These are phyloP conservation scores for Ganoderma multipileum DNA, from an alignment of 1,284 basidiomycete species.

Conservation along the genomic window DNA sequence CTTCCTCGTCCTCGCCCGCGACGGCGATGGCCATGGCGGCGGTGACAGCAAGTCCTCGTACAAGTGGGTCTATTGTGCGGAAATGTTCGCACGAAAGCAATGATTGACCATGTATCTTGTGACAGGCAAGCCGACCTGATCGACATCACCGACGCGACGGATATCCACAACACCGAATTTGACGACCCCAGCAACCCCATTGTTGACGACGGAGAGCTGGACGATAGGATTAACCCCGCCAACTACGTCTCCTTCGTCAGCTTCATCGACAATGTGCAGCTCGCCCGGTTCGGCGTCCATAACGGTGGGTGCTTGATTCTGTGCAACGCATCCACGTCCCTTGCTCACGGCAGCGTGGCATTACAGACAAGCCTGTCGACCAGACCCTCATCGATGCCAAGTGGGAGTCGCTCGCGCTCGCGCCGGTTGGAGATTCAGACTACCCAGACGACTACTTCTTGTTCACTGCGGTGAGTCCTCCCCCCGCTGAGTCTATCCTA, in stretches of 20 bases:
- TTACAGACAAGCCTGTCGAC: constrained; percentile 47
- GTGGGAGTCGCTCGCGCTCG: constrained; percentile 73
- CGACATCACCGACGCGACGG: constrained; percentile 63
- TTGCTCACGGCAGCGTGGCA: background rate
- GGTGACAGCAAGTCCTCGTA: constrained; percentile 57
- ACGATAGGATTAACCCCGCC: constrained; percentile 57
- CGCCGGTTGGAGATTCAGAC: constrained; percentile 54
- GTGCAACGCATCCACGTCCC: background rate
- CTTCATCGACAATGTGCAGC: constrained; percentile 56
- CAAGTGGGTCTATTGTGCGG: constrained; percentile 50
- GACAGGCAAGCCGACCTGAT: constrained; percentile 61
- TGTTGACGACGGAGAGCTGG: constrained; percentile 56
- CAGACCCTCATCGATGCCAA: constrained; percentile 67
- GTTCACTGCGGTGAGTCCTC: constrained; percentile 57
- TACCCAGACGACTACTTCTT: constrained; percentile 73
- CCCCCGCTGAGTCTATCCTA: background rate
- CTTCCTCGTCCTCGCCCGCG: constrained; percentile 67
- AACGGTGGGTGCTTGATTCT: constrained; percentile 43
- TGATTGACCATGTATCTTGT: background rate
- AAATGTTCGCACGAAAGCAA: background rate
- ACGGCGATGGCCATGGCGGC: constrained; percentile 67
- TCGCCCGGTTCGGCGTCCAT: constrained; percentile 69
- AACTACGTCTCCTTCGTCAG: constrained; percentile 64
- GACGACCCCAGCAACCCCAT: constrained; percentile 63
- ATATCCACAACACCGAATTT: constrained; percentile 66